phyloP scores from a whole-genome alignment of 164 flowering plant genomes.

The Sedum album region DNA sequence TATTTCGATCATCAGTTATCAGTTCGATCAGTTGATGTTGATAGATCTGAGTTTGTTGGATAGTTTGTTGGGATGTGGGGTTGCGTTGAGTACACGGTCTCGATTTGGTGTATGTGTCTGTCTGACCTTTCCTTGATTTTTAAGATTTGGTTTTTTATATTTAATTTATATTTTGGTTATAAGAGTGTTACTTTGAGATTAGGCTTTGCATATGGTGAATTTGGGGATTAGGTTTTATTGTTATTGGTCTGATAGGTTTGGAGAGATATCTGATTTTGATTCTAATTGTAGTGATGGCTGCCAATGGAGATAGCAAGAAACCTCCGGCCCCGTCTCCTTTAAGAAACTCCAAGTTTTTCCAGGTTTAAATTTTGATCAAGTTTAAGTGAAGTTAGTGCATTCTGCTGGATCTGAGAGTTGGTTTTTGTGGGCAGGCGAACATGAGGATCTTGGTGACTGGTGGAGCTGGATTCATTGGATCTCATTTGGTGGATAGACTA shows the following conservation, averaged over 20 bases:
- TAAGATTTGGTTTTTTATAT: background rate
- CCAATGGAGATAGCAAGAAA: conserved; percentile 46
- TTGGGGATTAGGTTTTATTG: background rate
- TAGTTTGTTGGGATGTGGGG: background rate
- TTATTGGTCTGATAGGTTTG: background rate
- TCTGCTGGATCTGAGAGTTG: background rate
- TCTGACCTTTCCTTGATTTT: background rate
- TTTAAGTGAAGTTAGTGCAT: background rate
- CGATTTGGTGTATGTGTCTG: background rate
- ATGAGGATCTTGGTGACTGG: conserved; percentile 65
- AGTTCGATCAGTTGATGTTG: background rate
- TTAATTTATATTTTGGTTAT: background rate
- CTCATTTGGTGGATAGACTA: conserved; percentile 53
- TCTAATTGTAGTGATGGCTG: background rate
- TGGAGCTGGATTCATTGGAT: conserved; percentile 69
- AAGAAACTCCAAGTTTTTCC: conserved; percentile 32
- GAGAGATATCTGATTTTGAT: background rate
- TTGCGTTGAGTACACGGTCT: background rate
- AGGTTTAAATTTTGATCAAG: conserved; percentile 27
- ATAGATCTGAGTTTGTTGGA: conserved; percentile 4
- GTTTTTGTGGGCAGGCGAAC: conserved; percentile 34
- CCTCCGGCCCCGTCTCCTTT: conserved; percentile 81
- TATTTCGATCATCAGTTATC: background rate
- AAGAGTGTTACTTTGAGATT: background rate
- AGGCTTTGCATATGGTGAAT: too few relatives aligned